Evolutionary conservation across 1,284 basidiomycete species (phyloP).

Genomic region (Fistulinella staudtii): DNA sequence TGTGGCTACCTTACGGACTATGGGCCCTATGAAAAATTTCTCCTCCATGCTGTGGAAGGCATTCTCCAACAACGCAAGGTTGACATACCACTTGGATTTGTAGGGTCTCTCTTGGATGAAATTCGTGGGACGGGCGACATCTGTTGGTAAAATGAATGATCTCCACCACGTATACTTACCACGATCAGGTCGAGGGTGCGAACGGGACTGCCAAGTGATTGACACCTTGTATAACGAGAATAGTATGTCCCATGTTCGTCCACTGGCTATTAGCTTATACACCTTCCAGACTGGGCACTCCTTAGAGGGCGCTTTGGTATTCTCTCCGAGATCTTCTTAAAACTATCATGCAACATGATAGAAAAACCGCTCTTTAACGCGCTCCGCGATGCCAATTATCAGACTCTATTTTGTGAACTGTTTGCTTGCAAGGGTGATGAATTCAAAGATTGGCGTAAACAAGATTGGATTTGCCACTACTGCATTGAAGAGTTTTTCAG

Average conservation of each 20-base stretch:
- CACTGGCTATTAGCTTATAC: neutral
- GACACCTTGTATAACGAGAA: constrained; percentile 11
- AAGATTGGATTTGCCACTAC: constrained; percentile 7
- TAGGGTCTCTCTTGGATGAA: constrained; percentile 14
- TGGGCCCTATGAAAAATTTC: constrained; percentile 2
- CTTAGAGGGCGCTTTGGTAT: constrained; percentile 7
- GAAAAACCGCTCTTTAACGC: constrained; percentile 7
- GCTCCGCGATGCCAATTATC: constrained; percentile 3
- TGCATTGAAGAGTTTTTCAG: constrained; percentile 9
- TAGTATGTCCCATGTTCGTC: constrained; percentile 4
- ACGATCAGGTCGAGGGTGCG: constrained; percentile 8
- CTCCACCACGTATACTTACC: neutral
- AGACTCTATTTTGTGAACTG: constrained; percentile 9
- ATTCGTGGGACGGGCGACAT: constrained; percentile 7
- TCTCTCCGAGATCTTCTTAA: constrained; percentile 1
- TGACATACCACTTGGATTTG: constrained; percentile 2
- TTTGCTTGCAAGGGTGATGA: constrained; percentile 8
- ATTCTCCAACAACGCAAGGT: constrained; percentile 9
- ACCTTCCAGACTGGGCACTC: constrained; percentile 10
- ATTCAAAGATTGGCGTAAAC: constrained; percentile 7
- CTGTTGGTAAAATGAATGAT: constrained; percentile 4
- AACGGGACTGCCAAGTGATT: neutral
- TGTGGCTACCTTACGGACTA: neutral
- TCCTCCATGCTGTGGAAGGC: neutral
- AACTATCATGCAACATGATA: constrained; percentile 3